A percentile compares a stretch with the other conserved stretches of the same genome.
Evolutionary conservation across 208 protist genomes (phyloP).

Genomic region (Leishmania aethiopica): DNA sequence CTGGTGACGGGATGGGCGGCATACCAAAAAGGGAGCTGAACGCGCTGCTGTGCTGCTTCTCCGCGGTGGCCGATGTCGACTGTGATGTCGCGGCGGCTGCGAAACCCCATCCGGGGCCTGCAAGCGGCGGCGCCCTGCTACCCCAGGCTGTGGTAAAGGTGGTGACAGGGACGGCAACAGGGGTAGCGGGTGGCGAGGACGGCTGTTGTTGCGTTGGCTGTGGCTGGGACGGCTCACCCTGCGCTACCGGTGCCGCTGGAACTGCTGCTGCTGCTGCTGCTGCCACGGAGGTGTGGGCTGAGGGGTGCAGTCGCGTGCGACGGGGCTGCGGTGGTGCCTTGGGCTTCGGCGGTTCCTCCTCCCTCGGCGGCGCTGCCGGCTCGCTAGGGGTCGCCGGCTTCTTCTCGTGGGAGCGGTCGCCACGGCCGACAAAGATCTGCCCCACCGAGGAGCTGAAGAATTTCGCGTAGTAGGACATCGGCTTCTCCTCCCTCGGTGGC

Average conservation of each 20-base stretch:
- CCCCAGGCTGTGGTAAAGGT: conserved; percentile 33
- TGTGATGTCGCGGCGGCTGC: background rate
- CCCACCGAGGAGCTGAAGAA: conserved; percentile 67
- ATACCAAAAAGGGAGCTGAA: conserved; percentile 36
- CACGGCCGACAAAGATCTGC: conserved; percentile 43
- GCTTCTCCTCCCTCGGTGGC: conserved; percentile 19
- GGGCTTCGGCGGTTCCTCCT: conserved; percentile 3
- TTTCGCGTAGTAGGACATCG: conserved; percentile 66
- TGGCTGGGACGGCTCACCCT: background rate
- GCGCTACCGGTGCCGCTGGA: conserved; percentile 9
- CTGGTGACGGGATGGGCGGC: background rate
- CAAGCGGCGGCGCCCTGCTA: background rate
- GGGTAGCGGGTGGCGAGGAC: conserved; percentile 3
- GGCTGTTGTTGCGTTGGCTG: conserved; percentile 7
- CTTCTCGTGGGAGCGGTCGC: conserved; percentile 7
- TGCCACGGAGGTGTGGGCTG: conserved; percentile 5
- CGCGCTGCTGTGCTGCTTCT: conserved; percentile 30
- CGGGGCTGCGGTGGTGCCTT: conserved; percentile 27
- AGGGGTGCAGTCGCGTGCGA: conserved; percentile 39
- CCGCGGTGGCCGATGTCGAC: background rate
- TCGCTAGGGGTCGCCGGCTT: conserved; percentile 2
- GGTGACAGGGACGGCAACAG: conserved; percentile 23
- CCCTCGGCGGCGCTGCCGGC: background rate
- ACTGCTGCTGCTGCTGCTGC: conserved; percentile 4
- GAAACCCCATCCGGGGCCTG: conserved; percentile 13